A percentile compares a stretch with the other conserved stretches of the same genome.
phyloP scores from a whole-genome alignment of 257 asterid species.

The Lavandula angustifolia region DNA sequence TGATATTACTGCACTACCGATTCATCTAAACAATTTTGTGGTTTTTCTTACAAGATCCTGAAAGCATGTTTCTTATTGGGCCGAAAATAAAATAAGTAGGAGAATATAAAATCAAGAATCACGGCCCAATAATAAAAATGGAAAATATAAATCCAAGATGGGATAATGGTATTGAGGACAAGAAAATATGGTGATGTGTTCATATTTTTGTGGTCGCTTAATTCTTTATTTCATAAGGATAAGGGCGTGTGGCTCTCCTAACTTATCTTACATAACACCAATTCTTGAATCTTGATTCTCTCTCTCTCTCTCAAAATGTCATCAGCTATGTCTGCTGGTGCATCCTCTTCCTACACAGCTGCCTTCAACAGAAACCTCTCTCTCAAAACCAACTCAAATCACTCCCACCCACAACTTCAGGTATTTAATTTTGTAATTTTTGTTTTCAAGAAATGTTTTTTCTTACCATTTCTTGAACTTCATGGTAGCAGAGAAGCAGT shows the following conservation, averaged over 20 bases:
- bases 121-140: not conserved
- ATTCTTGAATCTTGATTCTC: not conserved
- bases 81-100: too few relatives aligned
- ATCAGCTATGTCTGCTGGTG: slow-evolving; percentile 63
- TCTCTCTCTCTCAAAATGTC: slow-evolving; percentile 40
- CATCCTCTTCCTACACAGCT: slow-evolving; percentile 61
- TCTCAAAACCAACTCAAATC: slow-evolving; percentile 33
- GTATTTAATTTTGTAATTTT: slow-evolving; percentile 26
- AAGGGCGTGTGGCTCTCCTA: slow-evolving; percentile 49
- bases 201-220: slow-evolving; percentile 15
- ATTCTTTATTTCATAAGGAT: not conserved
- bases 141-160: slow-evolving; percentile 16
- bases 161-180: slow-evolving; percentile 36
- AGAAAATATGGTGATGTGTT: slow-evolving; percentile 25
- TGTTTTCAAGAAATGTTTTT: not conserved
- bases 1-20: too few relatives aligned
- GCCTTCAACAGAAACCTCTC: slow-evolving; percentile 50
- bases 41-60: too few relatives aligned
- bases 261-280: slow-evolving; percentile 31
- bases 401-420: slow-evolving; percentile 44
- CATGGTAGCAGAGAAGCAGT: slow-evolving; percentile 55
- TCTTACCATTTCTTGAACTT: not conserved
- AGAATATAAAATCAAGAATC: too few relatives aligned
- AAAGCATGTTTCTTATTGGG: too few relatives aligned
- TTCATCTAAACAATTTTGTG: too few relatives aligned